phyloP scores from a whole-genome alignment of 257 asterid species.

The Solanum tarijense region DNA sequence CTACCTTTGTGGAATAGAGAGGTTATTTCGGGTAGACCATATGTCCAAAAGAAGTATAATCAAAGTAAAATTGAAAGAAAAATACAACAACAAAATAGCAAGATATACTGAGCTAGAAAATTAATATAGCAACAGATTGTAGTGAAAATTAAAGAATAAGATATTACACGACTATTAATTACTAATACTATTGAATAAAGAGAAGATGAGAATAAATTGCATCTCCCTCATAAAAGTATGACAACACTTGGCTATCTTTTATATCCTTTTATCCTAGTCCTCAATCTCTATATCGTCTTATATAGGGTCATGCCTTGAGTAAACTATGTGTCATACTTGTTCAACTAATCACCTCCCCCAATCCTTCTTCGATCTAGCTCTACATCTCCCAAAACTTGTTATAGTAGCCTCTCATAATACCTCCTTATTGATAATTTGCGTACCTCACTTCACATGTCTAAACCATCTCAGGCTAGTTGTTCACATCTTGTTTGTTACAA shows the following conservation, averaged over 20 bases:
- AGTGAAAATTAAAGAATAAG: not conserved
- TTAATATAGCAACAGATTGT: not conserved
- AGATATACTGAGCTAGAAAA: not conserved
- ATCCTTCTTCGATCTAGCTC: not conserved
- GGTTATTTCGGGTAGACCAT: rapidly evolving
- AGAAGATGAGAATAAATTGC: not conserved
- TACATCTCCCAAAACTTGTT: not conserved
- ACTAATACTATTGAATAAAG: not conserved
- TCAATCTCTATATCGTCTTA: not conserved
- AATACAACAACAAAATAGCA: not conserved
- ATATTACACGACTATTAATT: not conserved
- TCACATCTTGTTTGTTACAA: not conserved
- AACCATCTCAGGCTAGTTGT: not conserved
- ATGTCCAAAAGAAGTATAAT: not conserved
- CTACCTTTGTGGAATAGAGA: not conserved
- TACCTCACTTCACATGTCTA: no score
- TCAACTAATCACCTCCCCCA: not conserved
- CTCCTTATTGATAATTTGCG: not conserved
- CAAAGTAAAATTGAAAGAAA: not conserved
- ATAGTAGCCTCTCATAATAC: not conserved
- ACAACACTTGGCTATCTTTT: not conserved
- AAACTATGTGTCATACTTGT: not conserved
- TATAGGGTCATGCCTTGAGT: not conserved
- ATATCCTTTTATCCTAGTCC: not conserved
- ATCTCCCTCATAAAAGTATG: not conserved